phyloP scores from a whole-genome alignment of 805 yeast genomes.

The Saturnispora ahearnii region DNA sequence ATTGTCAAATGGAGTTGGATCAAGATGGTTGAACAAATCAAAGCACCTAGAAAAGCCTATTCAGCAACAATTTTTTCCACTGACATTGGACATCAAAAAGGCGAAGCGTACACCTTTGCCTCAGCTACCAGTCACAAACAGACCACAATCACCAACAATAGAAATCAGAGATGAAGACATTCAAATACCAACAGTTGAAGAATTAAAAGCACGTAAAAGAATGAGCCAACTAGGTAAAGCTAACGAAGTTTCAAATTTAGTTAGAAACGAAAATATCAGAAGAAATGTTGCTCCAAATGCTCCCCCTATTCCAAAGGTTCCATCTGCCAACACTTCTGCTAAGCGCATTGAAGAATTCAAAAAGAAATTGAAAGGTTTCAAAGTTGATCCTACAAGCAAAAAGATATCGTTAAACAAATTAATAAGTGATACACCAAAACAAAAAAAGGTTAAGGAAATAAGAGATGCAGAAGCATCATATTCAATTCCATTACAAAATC shows the following conservation, averaged over 20 bases:
- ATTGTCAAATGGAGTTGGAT: background rate
- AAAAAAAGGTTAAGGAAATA: background rate
- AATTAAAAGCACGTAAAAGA: slow-evolving; percentile 1
- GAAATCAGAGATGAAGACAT: background rate
- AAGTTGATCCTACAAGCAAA: background rate
- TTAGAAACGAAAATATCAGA: background rate
- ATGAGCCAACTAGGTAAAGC: background rate
- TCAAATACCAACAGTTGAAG: slow-evolving; percentile 5
- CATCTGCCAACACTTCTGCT: slow-evolving; percentile 11
- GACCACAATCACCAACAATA: background rate
- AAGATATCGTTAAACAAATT: background rate
- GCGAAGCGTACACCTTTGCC: background rate
- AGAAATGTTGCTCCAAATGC: slow-evolving; percentile 10
- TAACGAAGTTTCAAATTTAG: background rate
- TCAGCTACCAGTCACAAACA: background rate
- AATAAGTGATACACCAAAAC: background rate
- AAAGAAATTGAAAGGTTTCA: slow-evolving; percentile 16
- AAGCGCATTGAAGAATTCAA: slow-evolving; percentile 19
- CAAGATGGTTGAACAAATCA: background rate
- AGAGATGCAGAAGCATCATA: background rate
- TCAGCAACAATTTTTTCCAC: background rate
- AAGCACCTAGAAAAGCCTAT: background rate
- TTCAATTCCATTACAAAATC: no score
- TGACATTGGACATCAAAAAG: slow-evolving; percentile 2
- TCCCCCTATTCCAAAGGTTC: slow-evolving; percentile 16